phyloP scores from a whole-genome alignment of 2,329 filamentous ascomycete species.

The Diplodia sapinea region DNA sequence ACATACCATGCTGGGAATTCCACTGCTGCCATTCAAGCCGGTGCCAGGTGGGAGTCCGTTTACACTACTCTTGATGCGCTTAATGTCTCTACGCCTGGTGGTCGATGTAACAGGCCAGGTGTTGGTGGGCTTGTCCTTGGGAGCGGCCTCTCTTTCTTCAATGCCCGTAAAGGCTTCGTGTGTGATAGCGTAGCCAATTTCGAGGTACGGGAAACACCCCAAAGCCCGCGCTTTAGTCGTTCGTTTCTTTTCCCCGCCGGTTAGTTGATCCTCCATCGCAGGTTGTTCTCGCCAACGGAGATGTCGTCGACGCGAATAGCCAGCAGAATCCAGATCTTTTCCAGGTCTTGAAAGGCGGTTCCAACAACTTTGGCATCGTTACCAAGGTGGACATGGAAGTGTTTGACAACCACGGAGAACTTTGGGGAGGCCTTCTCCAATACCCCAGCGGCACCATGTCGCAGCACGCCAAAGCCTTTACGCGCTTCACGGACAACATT shows the following conservation, averaged over 20 bases:
- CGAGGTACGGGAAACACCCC: not conserved
- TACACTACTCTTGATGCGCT: constrained; percentile 37
- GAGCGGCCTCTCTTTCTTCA: constrained; percentile 29
- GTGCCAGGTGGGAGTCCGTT: constrained; percentile 39
- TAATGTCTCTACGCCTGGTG: constrained; percentile 37
- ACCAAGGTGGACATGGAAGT: constrained; percentile 40
- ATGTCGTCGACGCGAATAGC: constrained; percentile 24
- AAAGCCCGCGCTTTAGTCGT: not conserved
- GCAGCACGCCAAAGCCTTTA: constrained; percentile 35
- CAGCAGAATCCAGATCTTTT: constrained; percentile 40
- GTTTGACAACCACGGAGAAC: constrained; percentile 10
- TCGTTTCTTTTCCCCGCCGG: not conserved
- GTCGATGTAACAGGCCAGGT: constrained; percentile 37
- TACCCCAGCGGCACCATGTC: constrained; percentile 36
- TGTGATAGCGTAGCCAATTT: constrained; percentile 23
- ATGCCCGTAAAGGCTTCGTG: not conserved
- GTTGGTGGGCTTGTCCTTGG: constrained; percentile 38
- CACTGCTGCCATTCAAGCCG: constrained; percentile 36
- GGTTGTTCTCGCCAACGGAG: constrained; percentile 24
- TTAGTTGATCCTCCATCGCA: not conserved
- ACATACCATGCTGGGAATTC: constrained; percentile 35
- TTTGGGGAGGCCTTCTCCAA: constrained; percentile 48
- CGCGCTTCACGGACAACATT: constrained; percentile 34
- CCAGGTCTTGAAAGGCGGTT: constrained; percentile 48
- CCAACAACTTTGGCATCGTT: constrained; percentile 48